Evolutionary conservation across 1,139 yeast species (phyloP).

Genomic region (Debaryomyces psychrophilus): DNA sequence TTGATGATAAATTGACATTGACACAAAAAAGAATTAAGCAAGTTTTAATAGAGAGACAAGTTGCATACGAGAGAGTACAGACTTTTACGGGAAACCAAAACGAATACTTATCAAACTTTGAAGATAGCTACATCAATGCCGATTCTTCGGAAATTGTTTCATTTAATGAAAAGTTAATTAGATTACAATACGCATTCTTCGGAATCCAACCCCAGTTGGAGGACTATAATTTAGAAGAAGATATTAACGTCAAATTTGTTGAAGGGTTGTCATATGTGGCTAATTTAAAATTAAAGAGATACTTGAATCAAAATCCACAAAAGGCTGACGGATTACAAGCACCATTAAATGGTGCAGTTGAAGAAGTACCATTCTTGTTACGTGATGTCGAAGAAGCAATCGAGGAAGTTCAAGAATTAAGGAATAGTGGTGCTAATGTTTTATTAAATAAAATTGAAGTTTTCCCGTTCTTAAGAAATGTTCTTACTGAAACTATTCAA

Average conservation of each 20-base stretch:
- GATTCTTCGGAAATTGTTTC: constrained; percentile 59
- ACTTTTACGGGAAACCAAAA: constrained; percentile 48
- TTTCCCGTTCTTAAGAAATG: constrained; percentile 43
- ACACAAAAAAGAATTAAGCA: constrained; percentile 70
- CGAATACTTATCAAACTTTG: constrained; percentile 59
- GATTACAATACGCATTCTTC: constrained; percentile 79
- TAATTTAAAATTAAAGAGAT: constrained; percentile 57
- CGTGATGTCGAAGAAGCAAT: constrained; percentile 56
- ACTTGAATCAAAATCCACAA: constrained; percentile 24
- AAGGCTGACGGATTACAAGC: constrained; percentile 21
- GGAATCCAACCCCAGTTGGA: constrained; percentile 63
- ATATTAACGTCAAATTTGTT: constrained; percentile 56
- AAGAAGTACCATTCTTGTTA: constrained; percentile 48
- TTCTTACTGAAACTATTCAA: constrained; percentile 28
- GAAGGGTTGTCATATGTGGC: constrained; percentile 72
- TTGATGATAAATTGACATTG: constrained; percentile 41
- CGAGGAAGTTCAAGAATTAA: constrained; percentile 48
- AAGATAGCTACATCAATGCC: constrained; percentile 57
- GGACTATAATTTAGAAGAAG: constrained; percentile 51
- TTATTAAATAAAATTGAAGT: constrained; percentile 45
- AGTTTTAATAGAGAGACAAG: constrained; percentile 84
- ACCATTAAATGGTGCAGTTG: constrained; percentile 46
- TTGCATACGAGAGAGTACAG: constrained; percentile 66
- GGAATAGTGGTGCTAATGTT: constrained; percentile 34
- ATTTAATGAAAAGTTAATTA: constrained; percentile 67